Conservation (phyloP, 2,329 filamentous ascomycete genomes). For the Malbranchea cinnamomea region DNA sequence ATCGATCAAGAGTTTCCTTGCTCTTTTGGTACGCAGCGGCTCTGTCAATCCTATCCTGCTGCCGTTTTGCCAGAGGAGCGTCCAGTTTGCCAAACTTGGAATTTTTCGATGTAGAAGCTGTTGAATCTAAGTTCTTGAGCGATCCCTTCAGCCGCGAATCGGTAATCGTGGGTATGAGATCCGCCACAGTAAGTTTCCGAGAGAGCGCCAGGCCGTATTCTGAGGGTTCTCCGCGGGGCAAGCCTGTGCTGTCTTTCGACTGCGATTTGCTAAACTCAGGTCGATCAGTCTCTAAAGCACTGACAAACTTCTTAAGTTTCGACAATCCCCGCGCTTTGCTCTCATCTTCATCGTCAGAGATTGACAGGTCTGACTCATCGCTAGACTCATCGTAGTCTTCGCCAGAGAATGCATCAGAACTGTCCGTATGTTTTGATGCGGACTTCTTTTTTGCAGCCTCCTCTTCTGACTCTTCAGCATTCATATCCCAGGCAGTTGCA, state of each 20-base stretch:
- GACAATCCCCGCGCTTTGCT: constrained; percentile 39
- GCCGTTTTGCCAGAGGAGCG: constrained; percentile 67
- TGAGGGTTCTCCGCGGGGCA: constrained; percentile 48
- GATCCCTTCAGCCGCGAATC: constrained; percentile 66
- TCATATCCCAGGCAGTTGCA: constrained; percentile 45
- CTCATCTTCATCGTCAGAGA: constrained; percentile 33
- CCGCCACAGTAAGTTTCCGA: constrained; percentile 57
- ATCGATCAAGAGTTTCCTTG: constrained; percentile 77
- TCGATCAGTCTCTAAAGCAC: constrained; percentile 40
- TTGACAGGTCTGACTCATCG: constrained; percentile 36
- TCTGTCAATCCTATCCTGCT: constrained; percentile 75
- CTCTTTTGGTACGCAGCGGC: constrained; percentile 75
- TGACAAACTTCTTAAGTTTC: constrained; percentile 54
- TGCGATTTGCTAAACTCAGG: constrained; percentile 20
- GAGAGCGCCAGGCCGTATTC: constrained; percentile 44
- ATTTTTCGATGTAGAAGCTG: constrained; percentile 26
- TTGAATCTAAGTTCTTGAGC: constrained; percentile 51
- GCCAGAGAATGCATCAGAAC: constrained; percentile 25
- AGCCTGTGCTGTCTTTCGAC: constrained; percentile 24
- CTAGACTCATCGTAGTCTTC: constrained; percentile 31
- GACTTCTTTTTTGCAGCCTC: constrained; percentile 21
- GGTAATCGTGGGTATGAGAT: constrained; percentile 57
- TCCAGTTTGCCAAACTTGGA: constrained; percentile 53
- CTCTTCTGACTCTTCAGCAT: constrained; percentile 34
- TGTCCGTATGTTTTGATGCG: constrained; percentile 10